Base-by-base conservation (phyloP, 805 yeast genomes). In the Suhomyces faveliae region DNA sequence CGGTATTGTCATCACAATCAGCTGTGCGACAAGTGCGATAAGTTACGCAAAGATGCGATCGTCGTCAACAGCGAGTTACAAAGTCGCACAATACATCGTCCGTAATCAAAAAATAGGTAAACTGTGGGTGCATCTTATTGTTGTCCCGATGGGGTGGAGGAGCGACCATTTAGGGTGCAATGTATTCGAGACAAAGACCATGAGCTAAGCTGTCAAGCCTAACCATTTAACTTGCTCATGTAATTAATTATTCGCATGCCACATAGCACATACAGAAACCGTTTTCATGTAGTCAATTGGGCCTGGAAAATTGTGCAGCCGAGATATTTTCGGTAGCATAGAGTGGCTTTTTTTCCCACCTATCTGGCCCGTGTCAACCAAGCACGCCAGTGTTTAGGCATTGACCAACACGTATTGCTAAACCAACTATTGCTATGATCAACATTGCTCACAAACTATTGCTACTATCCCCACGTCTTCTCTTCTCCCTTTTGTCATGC, bases 101-200 rank as follows among this genome's bases (percentile, higher is more conserved):
- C 37, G 37, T 33, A 20, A 40, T 17, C 49, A 21, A 20, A 13
- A 23, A 45, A 39, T 23, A 15, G 35, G n/a, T 21, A n/a, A 6
- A 3, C 13, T 7, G 30, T 9, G 23, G 43, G 20, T 13, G 44
- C 29, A 33, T 45, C 51, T 19, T 40, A 42, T 29, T 15, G 23
- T n/a, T 11, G 37, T 11, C 37, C 21, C 13, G 15, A 9, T 9
- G 15, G 37, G 37, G 37, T n/a, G 37, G 37, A 20, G 37, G 13
- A 33, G 37, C n/a, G 37, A 20, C 37, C 37, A 15, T 15, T 33
- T 33, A 11, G 37, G 30, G 30, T 27, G 30, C 30, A 27, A 15
- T 27, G 15, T 3, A 9, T 11, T n/a, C 11, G 30, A 27, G 30
- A 27, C 30, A 27, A 27, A 27, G 30, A 5, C 5, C n/a, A n/a